These are phyloP conservation scores for Metschnikowia similis DNA, from an alignment of 805 yeast species.

Conservation along the genomic window DNA sequence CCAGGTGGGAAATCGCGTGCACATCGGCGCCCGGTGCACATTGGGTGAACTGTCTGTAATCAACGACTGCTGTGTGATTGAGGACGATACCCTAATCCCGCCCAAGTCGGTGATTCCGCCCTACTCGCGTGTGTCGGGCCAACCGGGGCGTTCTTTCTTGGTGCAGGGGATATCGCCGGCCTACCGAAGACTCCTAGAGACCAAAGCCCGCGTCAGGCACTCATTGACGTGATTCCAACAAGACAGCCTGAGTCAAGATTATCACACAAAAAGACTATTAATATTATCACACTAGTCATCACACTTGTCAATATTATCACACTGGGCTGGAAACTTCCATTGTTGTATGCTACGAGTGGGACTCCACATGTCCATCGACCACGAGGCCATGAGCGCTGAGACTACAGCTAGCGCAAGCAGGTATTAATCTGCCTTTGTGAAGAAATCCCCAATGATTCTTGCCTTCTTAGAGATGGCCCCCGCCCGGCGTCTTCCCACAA, in stretches of 20 bases:
- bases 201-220: constrained; percentile 26
- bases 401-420: too few species aligned
- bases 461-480: constrained; percentile 1
- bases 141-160: constrained; percentile 30
- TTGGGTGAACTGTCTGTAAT: constrained; percentile 36
- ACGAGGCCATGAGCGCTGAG: too few species aligned
- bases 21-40: constrained; percentile 39
- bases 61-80: constrained; percentile 50
- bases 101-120: constrained; percentile 47
- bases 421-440: constrained; percentile 9
- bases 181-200: constrained; percentile 34
- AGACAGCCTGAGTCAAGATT: too few species aligned
- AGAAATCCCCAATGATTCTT: constrained; percentile 12
- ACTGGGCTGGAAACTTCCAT: too few species aligned
- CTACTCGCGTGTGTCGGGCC: constrained; percentile 42
- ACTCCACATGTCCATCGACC: too few species aligned
- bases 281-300: too few species aligned
- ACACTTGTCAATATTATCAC: too few species aligned
- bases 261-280: too few species aligned
- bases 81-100: constrained; percentile 39
- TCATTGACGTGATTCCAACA: constrained; percentile 4
- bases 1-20: constrained; percentile 47
- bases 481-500: constrained; percentile 1
- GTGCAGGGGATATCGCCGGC: constrained; percentile 26
- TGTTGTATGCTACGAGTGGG: too few species aligned